Evolutionary conservation across 2,329 filamentous ascomycete genomes (phyloP).

Genomic region (Aspergillus unguis): DNA sequence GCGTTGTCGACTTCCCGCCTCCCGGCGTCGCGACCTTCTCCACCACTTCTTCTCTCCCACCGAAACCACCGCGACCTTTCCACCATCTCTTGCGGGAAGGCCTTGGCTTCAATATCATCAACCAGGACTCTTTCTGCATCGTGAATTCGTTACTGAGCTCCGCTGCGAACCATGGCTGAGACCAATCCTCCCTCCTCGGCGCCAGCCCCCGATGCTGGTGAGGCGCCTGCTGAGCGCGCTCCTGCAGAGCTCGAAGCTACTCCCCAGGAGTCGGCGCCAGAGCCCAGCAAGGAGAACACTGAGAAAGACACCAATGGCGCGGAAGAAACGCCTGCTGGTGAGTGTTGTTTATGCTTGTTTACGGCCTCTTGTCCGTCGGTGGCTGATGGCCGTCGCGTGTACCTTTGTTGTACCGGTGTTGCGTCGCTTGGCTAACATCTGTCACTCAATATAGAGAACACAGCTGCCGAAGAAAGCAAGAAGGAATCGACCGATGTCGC

Average conservation of each 20-base stretch:
- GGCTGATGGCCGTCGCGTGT: slow-evolving; percentile 8
- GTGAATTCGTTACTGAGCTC: slow-evolving; percentile 18
- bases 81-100: slow-evolving; percentile 18
- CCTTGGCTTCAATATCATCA: slow-evolving; percentile 13
- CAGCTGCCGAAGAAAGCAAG: slow-evolving; percentile 25
- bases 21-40: slow-evolving; percentile 28
- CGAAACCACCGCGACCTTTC: slow-evolving; percentile 24
- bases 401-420: slow-evolving; percentile 4
- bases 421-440: slow-evolving; percentile 13
- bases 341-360: slow-evolving; percentile 12
- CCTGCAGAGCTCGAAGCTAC: slow-evolving; percentile 25
- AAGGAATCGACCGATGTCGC: slow-evolving; percentile 27
- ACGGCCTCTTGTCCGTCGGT: neutral
- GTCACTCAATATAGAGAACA: slow-evolving; percentile 17
- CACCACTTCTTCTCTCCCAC: slow-evolving; percentile 26
- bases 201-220: slow-evolving; percentile 29
- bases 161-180: slow-evolving; percentile 39
- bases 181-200: slow-evolving; percentile 33
- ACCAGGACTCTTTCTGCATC: slow-evolving; percentile 8
- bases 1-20: slow-evolving; percentile 30
- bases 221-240: slow-evolving; percentile 29
- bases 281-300: slow-evolving; percentile 23
- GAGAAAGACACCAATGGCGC: slow-evolving; percentile 24
- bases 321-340: slow-evolving; percentile 32
- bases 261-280: slow-evolving; percentile 19